Evolutionary conservation across 2,329 filamentous ascomycete genomes (phyloP), one percentile per base, ranked within the genome.

Genomic region (Elsinoe arachidis): DNA sequence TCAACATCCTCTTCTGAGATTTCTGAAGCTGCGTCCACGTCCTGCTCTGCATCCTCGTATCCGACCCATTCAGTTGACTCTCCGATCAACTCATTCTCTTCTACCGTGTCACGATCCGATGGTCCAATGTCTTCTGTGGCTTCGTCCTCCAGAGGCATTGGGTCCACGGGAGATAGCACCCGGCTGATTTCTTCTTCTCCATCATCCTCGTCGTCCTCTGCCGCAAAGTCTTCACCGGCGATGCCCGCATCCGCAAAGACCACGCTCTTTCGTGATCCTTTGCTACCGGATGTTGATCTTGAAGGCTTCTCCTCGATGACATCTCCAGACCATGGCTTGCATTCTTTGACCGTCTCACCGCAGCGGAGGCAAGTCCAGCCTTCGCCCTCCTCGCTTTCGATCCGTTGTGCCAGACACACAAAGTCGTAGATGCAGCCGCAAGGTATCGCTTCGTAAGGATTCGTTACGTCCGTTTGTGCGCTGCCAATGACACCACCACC

Each of bases 361-460:
- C 93, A 99, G 17, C 93, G 81, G 47, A 99, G 75, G 73, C 93
- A 99, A 10, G 83, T 81, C 90, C 91, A 96, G 2, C 92, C 92
- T 67, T 96, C 90, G 33, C 92, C 93, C 69, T 96, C 92, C 72
- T 97, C 92, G 4, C 86, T 83, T 71, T 96, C 92, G 43, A 99
- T 79, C 59, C 88, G 83, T 58, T 90, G 89, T 2, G 91, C 90
- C n/a, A 97, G 73, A 67, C 93, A 99, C 15, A 95, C 89, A 68
- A 95, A 99, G 72, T 93, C 99, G 74, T 97, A 99, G 59, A 96
- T 79, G 70, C 91, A 96, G 0, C 87, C 87, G 66, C 93, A 99
- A 0, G 90, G 86, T 2, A 91, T 82, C 0, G 90, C 83, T 73
- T 96, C 90, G 69, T 99, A 99, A 0, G 93, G 91, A 69, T 97